phyloP scores from a whole-genome alignment of 768 basidiomycete species.

The Coprinellus micaceus region DNA sequence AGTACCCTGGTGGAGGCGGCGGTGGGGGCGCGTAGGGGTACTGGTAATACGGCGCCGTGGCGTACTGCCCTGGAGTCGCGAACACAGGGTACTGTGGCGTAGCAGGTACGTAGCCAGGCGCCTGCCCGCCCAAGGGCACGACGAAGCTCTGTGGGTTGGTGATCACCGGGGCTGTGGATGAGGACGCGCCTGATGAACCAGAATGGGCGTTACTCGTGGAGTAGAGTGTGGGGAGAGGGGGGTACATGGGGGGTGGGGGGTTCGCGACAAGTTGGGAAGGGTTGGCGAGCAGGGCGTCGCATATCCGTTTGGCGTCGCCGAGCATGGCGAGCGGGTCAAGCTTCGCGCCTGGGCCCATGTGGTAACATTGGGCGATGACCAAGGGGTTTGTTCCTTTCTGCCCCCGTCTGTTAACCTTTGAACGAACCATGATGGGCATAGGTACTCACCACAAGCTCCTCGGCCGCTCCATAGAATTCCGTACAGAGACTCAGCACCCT shows the following conservation, averaged over 20 bases:
- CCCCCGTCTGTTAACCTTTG: slow-evolving; percentile 5
- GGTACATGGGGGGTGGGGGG: slow-evolving; percentile 52
- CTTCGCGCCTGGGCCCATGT: slow-evolving; percentile 63
- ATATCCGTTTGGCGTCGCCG: slow-evolving; percentile 71
- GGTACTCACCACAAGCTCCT: slow-evolving; percentile 74
- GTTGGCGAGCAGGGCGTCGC: slow-evolving; percentile 73
- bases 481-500: slow-evolving; percentile 76
- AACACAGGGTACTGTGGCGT: slow-evolving; percentile 44
- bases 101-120: slow-evolving; percentile 43
- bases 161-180: slow-evolving; percentile 47
- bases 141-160: slow-evolving; percentile 73
- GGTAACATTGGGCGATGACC: slow-evolving; percentile 79
- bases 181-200: slow-evolving; percentile 24
- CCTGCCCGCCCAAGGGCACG: slow-evolving; percentile 60
- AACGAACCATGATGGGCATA: slow-evolving; percentile 5
- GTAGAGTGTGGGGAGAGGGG: slow-evolving; percentile 41
- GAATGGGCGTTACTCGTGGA: slow-evolving; percentile 26
- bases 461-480: slow-evolving; percentile 82
- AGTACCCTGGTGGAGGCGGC: not conserved
- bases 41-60: slow-evolving; percentile 62
- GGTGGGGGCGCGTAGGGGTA: slow-evolving; percentile 32
- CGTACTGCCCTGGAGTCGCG: slow-evolving; percentile 45
- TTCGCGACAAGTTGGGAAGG: slow-evolving; percentile 65
- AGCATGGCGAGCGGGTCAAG: slow-evolving; percentile 75
- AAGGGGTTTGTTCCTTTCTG: slow-evolving; percentile 62